These are phyloP conservation scores for Trichomonas gallinae DNA, from an alignment of 208 protist genomes.

Conservation along the genomic window DNA sequence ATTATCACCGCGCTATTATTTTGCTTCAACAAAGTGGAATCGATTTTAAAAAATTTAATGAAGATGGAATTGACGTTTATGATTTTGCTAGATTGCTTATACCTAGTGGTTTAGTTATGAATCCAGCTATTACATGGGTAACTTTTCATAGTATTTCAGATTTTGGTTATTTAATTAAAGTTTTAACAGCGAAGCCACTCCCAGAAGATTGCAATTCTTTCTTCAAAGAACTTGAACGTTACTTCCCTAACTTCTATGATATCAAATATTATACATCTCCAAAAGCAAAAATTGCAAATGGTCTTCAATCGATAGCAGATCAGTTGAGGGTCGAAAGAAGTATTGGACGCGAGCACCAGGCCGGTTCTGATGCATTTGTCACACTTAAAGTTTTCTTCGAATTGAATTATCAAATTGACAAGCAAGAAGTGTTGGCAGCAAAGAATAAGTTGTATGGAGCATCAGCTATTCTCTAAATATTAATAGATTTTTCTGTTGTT, in stretches of 20 bases:
- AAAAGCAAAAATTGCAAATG: not conserved
- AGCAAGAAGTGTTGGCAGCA: not conserved
- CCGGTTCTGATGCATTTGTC: constrained; percentile 84
- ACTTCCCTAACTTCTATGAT: constrained; percentile 90
- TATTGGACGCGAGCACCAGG: constrained; percentile 61
- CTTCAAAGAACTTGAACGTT: constrained; percentile 70
- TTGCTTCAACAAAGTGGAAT: constrained; percentile 77
- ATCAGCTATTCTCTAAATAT: not conserved
- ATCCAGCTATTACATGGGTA: constrained; percentile 78
- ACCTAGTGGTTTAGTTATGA: constrained; percentile 79
- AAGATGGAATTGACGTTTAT: constrained; percentile 52
- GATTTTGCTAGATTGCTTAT: constrained; percentile 86
- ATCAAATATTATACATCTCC: constrained; percentile 76
- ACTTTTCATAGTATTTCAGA: constrained; percentile 93
- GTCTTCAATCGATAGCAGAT: not conserved
- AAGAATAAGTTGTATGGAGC: not conserved
- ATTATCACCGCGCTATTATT: constrained; percentile 84
- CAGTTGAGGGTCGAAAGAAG: constrained; percentile 38
- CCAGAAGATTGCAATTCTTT: constrained; percentile 82
- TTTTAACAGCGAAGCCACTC: constrained; percentile 84
- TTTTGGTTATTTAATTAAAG: constrained; percentile 85
- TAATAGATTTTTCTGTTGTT: not conserved
- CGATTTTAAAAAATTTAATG: constrained; percentile 60
- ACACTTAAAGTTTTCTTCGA: constrained; percentile 49
- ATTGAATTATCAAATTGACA: not conserved